Evolutionary conservation across 345 rosid genomes (phyloP), one percentile per base, ranked within the genome.

Genomic region (Camelina laxa): DNA sequence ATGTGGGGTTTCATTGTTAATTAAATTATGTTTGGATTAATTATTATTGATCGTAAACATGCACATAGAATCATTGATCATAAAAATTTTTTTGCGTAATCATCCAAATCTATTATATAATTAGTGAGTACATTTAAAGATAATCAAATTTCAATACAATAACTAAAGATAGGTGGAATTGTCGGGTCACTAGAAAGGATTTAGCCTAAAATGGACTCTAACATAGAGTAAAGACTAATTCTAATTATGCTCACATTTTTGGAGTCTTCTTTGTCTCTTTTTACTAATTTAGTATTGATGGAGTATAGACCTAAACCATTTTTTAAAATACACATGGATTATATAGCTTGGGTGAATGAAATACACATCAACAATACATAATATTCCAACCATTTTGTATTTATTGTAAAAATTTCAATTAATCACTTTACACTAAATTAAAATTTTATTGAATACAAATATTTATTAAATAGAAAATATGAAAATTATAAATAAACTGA

Each of bases 91-190:
- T 47, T 5, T 47, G 59, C 33, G 78, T 66, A 66, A 27, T 58
- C 58, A 45, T 19, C 49, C 20, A 31, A 24, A 42, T 73, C 48
- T 30, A 45, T 17, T 61, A 51, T 38, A 30, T 4, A 42, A 41
- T 31, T 42, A 53, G 33, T 33, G 19, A 73, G 49, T 45, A 65
- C 30, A 65, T 27, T 7, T 56, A 1, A 41, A 53, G 10, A 56
- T 0, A 30, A 31, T 4, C 9, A 2, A 47, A 35, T 13, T 47
- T 65, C n/a, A 24, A 17, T 67, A 38, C 41, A 10, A 45, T 33
- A 66, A 57, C 20, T 67, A 15, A 61, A 67, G 35, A 67, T 55
- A 58, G 2, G 30, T 78, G 36, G 39, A 27, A 56, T 55, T 73
- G 21, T 56, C 35, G 33, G 56, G 30, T 19, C 48, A 57, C 33